Percentiles rank a stretch among this genome's conserved stretches.
These are phyloP conservation scores for Pseudocercospora musae DNA, from an alignment of 2,329 filamentous ascomycete species.

Conservation along the genomic window DNA sequence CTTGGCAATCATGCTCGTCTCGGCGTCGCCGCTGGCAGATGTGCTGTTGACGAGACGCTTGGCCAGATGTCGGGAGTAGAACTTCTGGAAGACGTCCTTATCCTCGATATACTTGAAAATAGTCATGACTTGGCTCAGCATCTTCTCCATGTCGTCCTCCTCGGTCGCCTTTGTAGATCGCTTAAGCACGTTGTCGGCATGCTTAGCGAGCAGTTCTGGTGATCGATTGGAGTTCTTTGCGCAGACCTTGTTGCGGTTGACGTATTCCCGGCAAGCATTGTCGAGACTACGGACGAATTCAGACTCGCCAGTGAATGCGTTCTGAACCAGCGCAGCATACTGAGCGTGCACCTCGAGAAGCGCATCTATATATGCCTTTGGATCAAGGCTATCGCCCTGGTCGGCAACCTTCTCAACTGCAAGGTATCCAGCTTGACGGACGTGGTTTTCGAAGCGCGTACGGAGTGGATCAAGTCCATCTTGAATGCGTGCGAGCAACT, in stretches of 20 bases:
- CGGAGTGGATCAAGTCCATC: conserved; percentile 88
- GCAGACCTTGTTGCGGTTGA: conserved; percentile 96
- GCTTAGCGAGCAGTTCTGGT: conserved; percentile 90
- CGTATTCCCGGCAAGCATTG: conserved; percentile 95
- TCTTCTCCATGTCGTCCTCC: conserved; percentile 87
- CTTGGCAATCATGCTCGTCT: conserved; percentile 99
- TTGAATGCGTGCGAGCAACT: conserved; percentile 79
- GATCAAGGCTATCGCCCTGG: conserved; percentile 85
- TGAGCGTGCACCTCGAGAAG: conserved; percentile 91
- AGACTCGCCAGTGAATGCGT: conserved; percentile 89
- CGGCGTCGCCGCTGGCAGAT: conserved; percentile 93
- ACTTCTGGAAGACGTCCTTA: conserved; percentile 99
- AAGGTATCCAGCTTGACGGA: conserved; percentile 80
- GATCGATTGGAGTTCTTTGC: conserved; percentile 90
- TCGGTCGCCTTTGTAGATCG: conserved; percentile 92
- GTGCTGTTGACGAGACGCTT: conserved; percentile 92
- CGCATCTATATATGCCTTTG: conserved; percentile 94
- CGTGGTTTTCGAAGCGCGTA: conserved; percentile 84
- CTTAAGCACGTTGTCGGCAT: conserved; percentile 86
- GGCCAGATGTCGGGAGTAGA: conserved; percentile 94
- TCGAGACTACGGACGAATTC: conserved; percentile 95
- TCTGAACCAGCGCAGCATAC: conserved; percentile 86
- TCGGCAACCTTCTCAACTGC: conserved; percentile 89
- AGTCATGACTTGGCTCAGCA: conserved; percentile 92
- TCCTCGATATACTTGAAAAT: conserved; percentile 99